Evolutionary conservation across 495 filamentous ascomycete species (phyloP).

Genomic region (Neurospora cerealis): DNA sequence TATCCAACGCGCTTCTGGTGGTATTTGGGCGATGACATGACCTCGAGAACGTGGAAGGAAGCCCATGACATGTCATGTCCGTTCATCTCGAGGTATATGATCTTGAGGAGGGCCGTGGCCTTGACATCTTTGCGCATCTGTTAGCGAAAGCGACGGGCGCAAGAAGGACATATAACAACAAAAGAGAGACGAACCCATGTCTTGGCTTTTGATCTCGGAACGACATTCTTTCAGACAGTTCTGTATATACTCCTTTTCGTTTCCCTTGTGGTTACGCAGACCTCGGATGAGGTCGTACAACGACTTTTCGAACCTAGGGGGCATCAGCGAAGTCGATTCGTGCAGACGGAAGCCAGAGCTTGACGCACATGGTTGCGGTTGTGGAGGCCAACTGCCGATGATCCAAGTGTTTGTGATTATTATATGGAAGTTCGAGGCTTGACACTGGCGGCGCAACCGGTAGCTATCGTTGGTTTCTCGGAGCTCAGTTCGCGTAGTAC

Average conservation of each 20-base stretch:
- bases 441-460: neutral
- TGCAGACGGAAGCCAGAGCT: neutral
- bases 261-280: slow-evolving; percentile 84
- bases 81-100: slow-evolving; percentile 97
- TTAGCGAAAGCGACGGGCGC: slow-evolving; percentile 11
- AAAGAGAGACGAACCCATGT: slow-evolving; percentile 59
- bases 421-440: neutral
- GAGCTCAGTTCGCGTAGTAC: neutral
- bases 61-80: slow-evolving; percentile 99
- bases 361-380: slow-evolving; percentile 15
- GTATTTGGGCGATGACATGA: slow-evolving; percentile 94
- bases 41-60: slow-evolving; percentile 93
- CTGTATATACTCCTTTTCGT: slow-evolving; percentile 87
- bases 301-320: slow-evolving; percentile 89
- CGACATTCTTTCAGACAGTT: slow-evolving; percentile 89
- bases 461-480: neutral
- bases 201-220: slow-evolving; percentile 75
- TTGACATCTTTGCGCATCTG: slow-evolving; percentile 60
- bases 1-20: slow-evolving; percentile 92
- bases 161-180: neutral
- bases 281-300: slow-evolving; percentile 98
- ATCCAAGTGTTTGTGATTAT: neutral
- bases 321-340: slow-evolving; percentile 13
- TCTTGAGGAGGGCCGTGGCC: slow-evolving; percentile 86
- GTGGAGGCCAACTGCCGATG: neutral